phyloP scores from a whole-genome alignment of 2,329 filamentous ascomycete species.

The Lecanosticta acicola region DNA sequence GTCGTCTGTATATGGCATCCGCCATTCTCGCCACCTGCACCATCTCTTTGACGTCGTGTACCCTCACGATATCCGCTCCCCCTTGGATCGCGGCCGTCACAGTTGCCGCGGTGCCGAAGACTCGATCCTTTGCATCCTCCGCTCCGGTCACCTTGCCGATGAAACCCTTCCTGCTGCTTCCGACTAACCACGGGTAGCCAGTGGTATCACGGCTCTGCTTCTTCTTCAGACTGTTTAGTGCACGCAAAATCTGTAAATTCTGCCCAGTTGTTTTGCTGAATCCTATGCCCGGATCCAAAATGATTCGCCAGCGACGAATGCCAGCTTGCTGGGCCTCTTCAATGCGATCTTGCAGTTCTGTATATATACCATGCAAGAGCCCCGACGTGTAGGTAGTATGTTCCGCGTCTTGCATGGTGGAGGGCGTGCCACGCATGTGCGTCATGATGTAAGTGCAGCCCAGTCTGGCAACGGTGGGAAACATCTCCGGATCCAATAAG shows the following conservation, averaged over 20 bases:
- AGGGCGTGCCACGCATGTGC: constrained; percentile 88
- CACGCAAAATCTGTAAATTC: constrained; percentile 72
- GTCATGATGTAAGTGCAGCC: constrained; percentile 78
- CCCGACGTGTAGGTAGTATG: constrained; percentile 58
- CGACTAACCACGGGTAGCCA: constrained; percentile 79
- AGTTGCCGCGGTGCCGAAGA: constrained; percentile 82
- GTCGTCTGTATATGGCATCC: constrained; percentile 75
- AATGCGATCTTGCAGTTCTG: constrained; percentile 67
- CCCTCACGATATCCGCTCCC: constrained; percentile 84
- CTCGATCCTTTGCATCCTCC: constrained; percentile 60
- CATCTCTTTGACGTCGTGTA: constrained; percentile 91
- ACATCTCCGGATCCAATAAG: constrained; percentile 70
- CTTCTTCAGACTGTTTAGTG: constrained; percentile 65
- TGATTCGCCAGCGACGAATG: constrained; percentile 85
- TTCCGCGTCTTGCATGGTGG: constrained; percentile 66
- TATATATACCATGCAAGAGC: constrained; percentile 57
- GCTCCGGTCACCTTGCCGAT: constrained; percentile 78
- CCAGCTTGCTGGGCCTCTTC: constrained; percentile 73
- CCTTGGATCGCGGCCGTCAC: constrained; percentile 79
- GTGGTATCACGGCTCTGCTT: constrained; percentile 37
- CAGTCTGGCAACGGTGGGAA: constrained; percentile 68
- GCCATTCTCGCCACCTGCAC: constrained; percentile 74
- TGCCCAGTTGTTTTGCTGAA: constrained; percentile 82
- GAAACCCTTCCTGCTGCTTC: constrained; percentile 83
- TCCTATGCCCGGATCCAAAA: constrained; percentile 88